phyloP scores from a whole-genome alignment of 208 protist genomes.

The Leishmania turanica region DNA sequence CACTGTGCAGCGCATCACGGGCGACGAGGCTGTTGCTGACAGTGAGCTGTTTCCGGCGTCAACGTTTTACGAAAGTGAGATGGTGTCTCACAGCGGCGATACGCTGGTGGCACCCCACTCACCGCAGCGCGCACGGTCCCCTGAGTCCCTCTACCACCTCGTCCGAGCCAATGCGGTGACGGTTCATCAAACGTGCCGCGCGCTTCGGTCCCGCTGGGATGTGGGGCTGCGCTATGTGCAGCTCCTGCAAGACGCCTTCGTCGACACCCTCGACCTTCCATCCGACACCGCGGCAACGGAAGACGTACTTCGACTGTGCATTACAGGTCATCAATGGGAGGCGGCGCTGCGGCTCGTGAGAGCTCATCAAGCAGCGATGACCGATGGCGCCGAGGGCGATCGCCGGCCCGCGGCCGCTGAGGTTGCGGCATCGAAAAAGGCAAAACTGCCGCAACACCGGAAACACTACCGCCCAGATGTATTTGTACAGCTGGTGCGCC shows the following conservation, averaged over 20 bases:
- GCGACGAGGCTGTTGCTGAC: not conserved
- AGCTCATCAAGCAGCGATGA: slow-evolving; percentile 2
- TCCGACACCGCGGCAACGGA: slow-evolving; percentile 31
- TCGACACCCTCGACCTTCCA: slow-evolving; percentile 30
- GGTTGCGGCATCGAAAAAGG: not conserved
- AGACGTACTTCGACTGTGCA: slow-evolving; percentile 43
- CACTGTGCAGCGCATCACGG: not conserved
- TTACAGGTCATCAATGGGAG: slow-evolving; percentile 51
- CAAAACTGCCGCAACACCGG: slow-evolving; percentile 1
- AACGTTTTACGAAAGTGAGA: not conserved
- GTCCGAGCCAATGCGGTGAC: slow-evolving; percentile 59
- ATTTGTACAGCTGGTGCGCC: slow-evolving; percentile 27
- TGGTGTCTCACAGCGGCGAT: not conserved
- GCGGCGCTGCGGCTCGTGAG: slow-evolving; percentile 47
- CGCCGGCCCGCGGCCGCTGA: not conserved
- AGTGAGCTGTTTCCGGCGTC: not conserved
- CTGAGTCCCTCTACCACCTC: slow-evolving; percentile 2
- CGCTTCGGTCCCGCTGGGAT: slow-evolving; percentile 23
- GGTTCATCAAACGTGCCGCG: slow-evolving; percentile 59
- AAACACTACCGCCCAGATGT: slow-evolving; percentile 26
- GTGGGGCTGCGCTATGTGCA: slow-evolving; percentile 38
- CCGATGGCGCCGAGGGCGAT: not conserved
- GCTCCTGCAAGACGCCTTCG: slow-evolving; percentile 28
- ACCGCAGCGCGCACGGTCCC: not conserved
- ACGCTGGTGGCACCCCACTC: not conserved